Evolutionary conservation across 495 filamentous ascomycete species (phyloP).

Genomic region (Aspergillus bridgeri): DNA sequence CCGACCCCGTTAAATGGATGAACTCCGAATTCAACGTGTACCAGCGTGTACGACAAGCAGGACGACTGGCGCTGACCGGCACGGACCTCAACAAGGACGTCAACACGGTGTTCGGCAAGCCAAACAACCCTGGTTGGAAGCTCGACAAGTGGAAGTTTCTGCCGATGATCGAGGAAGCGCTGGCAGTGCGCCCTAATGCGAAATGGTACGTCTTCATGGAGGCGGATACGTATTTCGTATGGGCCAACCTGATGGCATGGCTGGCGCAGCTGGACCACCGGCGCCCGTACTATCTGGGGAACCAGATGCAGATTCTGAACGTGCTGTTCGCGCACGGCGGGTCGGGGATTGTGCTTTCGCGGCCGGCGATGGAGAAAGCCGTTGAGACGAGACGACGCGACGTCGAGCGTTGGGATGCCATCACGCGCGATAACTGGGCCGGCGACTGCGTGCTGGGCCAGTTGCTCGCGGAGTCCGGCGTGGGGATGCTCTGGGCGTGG

Average conservation of each 20-base stretch:
- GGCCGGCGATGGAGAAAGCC: slow-evolving; percentile 30
- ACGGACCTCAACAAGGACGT: slow-evolving; percentile 29
- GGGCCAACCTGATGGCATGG: slow-evolving; percentile 59
- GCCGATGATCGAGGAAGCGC: slow-evolving; percentile 58
- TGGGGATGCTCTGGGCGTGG: background rate
- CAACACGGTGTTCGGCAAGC: slow-evolving; percentile 34
- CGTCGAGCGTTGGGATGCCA: background rate
- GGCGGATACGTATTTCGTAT: slow-evolving; percentile 63
- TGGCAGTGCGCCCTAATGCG: slow-evolving; percentile 43
- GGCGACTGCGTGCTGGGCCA: slow-evolving; percentile 1
- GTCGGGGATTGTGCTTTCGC: slow-evolving; percentile 55
- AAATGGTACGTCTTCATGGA: slow-evolving; percentile 70
- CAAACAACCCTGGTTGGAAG: slow-evolving; percentile 53
- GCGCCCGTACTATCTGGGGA: slow-evolving; percentile 52
- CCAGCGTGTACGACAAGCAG: slow-evolving; percentile 34
- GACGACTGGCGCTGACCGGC: slow-evolving; percentile 27
- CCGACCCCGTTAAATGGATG: slow-evolving; percentile 26
- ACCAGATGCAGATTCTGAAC: slow-evolving; percentile 43
- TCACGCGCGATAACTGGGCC: background rate
- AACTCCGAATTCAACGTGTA: slow-evolving; percentile 45
- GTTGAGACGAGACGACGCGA: background rate
- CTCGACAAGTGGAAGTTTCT: slow-evolving; percentile 73
- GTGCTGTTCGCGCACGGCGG: slow-evolving; percentile 63
- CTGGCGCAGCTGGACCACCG: slow-evolving; percentile 46
- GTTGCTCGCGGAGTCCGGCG: background rate